These are phyloP conservation scores for Plectosphaerella sp. DNA, from an alignment of 2,329 filamentous ascomycete species.

Conservation along the genomic window DNA sequence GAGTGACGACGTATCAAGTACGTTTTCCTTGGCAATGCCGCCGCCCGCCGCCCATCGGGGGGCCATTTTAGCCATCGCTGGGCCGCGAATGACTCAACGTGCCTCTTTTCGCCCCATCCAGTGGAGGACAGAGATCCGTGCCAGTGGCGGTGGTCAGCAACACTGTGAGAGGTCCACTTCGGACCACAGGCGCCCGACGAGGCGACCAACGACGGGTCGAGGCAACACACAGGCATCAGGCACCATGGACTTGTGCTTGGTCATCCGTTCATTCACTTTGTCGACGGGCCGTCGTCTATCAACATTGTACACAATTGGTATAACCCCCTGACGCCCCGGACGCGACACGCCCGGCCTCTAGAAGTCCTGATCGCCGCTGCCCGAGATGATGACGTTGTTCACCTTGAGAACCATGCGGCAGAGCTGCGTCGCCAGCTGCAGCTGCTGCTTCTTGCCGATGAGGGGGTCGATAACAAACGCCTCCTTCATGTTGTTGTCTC, in stretches of 20 bases:
- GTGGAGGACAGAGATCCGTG: neutral
- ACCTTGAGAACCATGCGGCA: conserved; percentile 98
- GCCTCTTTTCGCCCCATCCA: neutral
- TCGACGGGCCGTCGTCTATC: neutral
- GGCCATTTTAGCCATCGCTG: too few species aligned
- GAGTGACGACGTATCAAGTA: neutral
- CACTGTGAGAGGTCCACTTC: neutral
- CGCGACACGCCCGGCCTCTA: conserved; percentile 38
- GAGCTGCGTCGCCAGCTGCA: conserved; percentile 92
- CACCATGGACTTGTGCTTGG: neutral
- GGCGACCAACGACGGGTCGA: neutral
- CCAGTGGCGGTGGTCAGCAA: too few species aligned
- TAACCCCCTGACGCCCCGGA: neutral
- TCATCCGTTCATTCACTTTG: neutral
- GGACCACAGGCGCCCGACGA: neutral
- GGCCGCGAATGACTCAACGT: neutral
- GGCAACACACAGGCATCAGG: too few species aligned
- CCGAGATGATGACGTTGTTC: conserved; percentile 93
- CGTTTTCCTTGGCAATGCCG: neutral
- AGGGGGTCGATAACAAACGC: conserved; percentile 97
- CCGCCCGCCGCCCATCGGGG: neutral
- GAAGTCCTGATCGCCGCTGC: conserved; percentile 82
- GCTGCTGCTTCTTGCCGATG: conserved; percentile 96
- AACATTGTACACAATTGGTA: neutral
- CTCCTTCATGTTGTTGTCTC: conserved; percentile 95